A percentile compares a stretch with the other conserved stretches of the same genome.
These are phyloP conservation scores for Leccinum ochraceum DNA, from an alignment of 768 basidiomycete genomes.

Conservation along the genomic window DNA sequence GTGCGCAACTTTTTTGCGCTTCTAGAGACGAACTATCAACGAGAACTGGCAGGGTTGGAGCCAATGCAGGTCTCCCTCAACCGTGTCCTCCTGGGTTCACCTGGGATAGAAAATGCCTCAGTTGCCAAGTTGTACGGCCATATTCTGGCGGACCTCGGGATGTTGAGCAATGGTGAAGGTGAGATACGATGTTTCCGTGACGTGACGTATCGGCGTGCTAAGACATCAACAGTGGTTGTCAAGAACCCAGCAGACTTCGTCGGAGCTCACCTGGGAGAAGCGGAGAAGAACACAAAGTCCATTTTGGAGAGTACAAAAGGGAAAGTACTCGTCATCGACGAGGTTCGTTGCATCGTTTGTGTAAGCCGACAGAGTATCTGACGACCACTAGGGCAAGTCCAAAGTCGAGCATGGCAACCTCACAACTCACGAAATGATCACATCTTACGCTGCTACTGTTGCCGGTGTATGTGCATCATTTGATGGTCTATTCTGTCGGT, in stretches of 20 bases:
- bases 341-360: constrained; percentile 38
- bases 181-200: constrained; percentile 1
- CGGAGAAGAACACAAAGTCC: constrained; percentile 64
- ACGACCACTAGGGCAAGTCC: not conserved
- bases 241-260: constrained; percentile 74
- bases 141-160: constrained; percentile 58
- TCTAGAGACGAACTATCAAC: constrained; percentile 55
- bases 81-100: constrained; percentile 65
- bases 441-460: not conserved
- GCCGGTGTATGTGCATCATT: not conserved
- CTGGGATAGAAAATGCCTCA: constrained; percentile 73
- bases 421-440: no score
- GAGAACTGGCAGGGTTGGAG: constrained; percentile 57
- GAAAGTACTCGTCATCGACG: constrained; percentile 73
- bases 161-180: constrained; percentile 79
- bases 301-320: constrained; percentile 60
- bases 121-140: constrained; percentile 69
- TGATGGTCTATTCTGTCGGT: not conserved
- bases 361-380: constrained; percentile 1
- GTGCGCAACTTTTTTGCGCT: constrained; percentile 49
- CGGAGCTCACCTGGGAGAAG: constrained; percentile 56
- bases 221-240: constrained; percentile 47
- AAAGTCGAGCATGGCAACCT: not conserved
- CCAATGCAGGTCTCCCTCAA: constrained; percentile 59
- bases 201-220: not conserved